Evolutionary conservation across 2,329 filamentous ascomycete species (phyloP), one percentile per base, ranked within the genome.

Genomic region (Colletotrichum australisinense): DNA sequence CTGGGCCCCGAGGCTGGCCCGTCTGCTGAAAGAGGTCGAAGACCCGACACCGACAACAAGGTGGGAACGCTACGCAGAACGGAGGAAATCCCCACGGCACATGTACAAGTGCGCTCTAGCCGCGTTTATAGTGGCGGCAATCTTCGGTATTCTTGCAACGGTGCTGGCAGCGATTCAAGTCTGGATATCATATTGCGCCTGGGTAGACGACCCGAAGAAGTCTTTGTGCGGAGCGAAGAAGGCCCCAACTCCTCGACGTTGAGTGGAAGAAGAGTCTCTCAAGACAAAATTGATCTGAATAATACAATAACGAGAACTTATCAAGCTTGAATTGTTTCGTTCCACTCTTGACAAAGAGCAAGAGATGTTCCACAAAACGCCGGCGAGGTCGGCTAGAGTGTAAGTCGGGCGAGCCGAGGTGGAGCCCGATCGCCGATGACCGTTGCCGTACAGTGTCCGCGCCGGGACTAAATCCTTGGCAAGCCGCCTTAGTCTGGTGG

Each of bases 391-490:
- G 32, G 30, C 19, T 8, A 22, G 32, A 49, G 19, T 19, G 26
- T 22, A 19, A 63, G 24, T 28, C 19, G 59, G n/a, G 11, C 12
- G 59, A 16, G 26, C 59, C 19, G 38, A 28, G 30, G 26, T 52
- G 59, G 38, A 49, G 4, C 22, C 62, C 46, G 62, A 56, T 30
- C 63, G 52, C 63, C 63, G 63, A 55, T 65, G 16, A 9, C 62
- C 49, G 62, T 64, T 65, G 52, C 63, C 52, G 32, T 14, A 65
- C 63, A 56, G 63, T 65, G 63, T 46, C 63, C 63, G 35, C 57
- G 5, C 3, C 5, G 28, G n/a, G 2, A 0, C 11, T 2, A 14
- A 19, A 5, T 12, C 32, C 32, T 35, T 35, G 30, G 8, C 30
- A 1, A 1, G 7, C 0, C 8, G 30, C 30, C 30, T 30, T 30